Percentiles rank a stretch among this genome's conserved stretches.
phyloP scores from a whole-genome alignment of 108 stramenopile genomes.

The Craspedostauros australis region DNA sequence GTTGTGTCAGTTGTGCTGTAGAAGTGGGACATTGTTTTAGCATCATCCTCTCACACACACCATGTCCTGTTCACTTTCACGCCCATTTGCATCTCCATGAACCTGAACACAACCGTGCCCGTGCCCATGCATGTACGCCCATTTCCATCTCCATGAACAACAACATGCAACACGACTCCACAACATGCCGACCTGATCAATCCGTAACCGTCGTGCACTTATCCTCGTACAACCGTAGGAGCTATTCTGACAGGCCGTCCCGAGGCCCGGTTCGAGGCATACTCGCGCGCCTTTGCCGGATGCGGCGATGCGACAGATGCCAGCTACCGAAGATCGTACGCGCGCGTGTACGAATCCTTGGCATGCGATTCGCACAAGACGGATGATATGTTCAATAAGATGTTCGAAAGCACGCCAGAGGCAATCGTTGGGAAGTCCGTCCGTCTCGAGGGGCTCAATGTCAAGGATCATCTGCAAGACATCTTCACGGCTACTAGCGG shows the following conservation, averaged over 20 bases:
- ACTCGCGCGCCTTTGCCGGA: conserved; percentile 77
- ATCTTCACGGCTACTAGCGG: conserved; percentile 65
- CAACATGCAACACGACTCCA: no score
- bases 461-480: conserved; percentile 39
- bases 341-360: conserved; percentile 63
- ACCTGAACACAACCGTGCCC: no score
- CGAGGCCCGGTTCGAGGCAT: conserved; percentile 76
- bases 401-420: conserved; percentile 41
- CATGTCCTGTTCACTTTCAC: no score
- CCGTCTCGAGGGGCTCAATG: conserved; percentile 63
- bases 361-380: conserved; percentile 46
- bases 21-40: not conserved
- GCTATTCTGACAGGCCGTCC: conserved; percentile 58
- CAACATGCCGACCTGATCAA: no score
- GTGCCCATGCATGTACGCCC: no score
- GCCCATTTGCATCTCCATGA: no score
- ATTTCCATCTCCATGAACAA: no score
- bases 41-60: conserved; percentile 12
- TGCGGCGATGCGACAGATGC: conserved; percentile 48
- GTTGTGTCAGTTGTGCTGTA: not conserved
- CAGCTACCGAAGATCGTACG: conserved; percentile 70
- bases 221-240: conserved; percentile 40
- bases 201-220: no score
- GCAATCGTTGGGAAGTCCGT: conserved; percentile 58
- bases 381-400: conserved; percentile 43